Conservation (phyloP, 345 rosid species). For the Cardamine occulta region DNA sequence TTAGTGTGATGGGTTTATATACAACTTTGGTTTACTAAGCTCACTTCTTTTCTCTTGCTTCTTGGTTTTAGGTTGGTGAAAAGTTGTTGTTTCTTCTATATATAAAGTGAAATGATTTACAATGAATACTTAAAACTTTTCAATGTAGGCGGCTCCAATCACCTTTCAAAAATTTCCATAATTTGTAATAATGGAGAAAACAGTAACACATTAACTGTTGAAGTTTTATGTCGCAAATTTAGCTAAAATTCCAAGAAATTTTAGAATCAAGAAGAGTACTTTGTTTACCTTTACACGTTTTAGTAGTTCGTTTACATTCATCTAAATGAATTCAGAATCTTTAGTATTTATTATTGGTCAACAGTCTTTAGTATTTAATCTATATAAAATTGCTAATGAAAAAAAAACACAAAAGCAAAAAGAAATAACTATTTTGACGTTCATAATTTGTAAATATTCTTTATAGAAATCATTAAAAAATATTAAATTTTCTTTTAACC, state of each 20-base stretch:
- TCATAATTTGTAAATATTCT: no score
- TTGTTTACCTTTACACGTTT: no score
- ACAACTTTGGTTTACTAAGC: conserved; percentile 24
- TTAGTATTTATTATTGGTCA: neutral
- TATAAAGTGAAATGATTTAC: conserved; percentile 2
- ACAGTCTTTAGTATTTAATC: neutral
- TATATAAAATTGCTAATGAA: neutral
- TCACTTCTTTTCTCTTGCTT: neutral
- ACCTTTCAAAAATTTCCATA: conserved; percentile 19
- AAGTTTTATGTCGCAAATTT: neutral
- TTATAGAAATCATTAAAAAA: neutral
- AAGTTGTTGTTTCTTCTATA: conserved; percentile 16
- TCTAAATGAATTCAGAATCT: neutral
- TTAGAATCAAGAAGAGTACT: no score
- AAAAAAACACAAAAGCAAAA: no score
- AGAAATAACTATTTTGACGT: neutral
- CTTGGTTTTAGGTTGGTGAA: conserved; percentile 17
- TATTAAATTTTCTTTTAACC: neutral
- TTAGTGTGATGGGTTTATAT: conserved; percentile 32
- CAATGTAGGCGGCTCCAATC: conserved; percentile 39
- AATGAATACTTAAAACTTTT: conserved; percentile 15
- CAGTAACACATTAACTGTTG: neutral
- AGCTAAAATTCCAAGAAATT: no score
- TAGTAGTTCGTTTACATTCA: no score
- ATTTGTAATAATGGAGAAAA: neutral